Percentiles rank a stretch among this genome's conserved stretches.
Conservation (phyloP, 2,329 filamentous ascomycete species). For the Fusarium stilboides region DNA sequence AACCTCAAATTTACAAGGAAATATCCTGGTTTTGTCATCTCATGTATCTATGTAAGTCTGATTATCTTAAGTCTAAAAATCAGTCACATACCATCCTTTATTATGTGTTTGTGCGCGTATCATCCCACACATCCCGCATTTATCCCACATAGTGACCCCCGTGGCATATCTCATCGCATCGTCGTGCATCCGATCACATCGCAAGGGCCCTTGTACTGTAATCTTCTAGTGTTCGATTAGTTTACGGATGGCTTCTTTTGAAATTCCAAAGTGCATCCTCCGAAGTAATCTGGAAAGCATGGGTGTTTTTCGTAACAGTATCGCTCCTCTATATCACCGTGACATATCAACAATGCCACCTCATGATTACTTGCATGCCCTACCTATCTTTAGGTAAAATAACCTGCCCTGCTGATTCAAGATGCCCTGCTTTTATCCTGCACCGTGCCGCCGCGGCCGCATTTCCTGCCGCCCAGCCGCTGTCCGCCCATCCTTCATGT, state of each 20-base stretch:
- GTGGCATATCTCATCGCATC: constrained; percentile 39
- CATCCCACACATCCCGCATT: constrained; percentile 38
- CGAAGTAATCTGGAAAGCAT: background rate
- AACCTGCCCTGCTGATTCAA: constrained; percentile 9
- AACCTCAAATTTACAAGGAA: too few species aligned
- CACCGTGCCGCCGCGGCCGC: constrained; percentile 38
- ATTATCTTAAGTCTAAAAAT: constrained; percentile 3
- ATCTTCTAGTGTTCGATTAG: background rate
- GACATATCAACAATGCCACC: constrained; percentile 26
- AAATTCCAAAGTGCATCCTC: constrained; percentile 1
- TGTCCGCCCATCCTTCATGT: constrained; percentile 10
- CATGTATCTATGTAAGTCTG: background rate
- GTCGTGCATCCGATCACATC: constrained; percentile 32
- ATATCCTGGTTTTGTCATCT: background rate
- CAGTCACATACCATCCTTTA: constrained; percentile 24
- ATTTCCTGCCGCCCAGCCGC: constrained; percentile 43
- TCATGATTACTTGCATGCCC: constrained; percentile 32
- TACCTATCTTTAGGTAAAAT: constrained; percentile 7
- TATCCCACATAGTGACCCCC: constrained; percentile 30
- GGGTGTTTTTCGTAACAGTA: background rate
- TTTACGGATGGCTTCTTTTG: constrained; percentile 18
- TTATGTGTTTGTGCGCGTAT: constrained; percentile 12
- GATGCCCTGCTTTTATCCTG: constrained; percentile 3
- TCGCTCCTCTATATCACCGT: background rate
- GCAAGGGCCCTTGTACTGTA: constrained; percentile 25